Evolutionary conservation across 228 moss, liverwort and hornwort genomes (phyloP).

Genomic region (Sphagnum fallax): DNA sequence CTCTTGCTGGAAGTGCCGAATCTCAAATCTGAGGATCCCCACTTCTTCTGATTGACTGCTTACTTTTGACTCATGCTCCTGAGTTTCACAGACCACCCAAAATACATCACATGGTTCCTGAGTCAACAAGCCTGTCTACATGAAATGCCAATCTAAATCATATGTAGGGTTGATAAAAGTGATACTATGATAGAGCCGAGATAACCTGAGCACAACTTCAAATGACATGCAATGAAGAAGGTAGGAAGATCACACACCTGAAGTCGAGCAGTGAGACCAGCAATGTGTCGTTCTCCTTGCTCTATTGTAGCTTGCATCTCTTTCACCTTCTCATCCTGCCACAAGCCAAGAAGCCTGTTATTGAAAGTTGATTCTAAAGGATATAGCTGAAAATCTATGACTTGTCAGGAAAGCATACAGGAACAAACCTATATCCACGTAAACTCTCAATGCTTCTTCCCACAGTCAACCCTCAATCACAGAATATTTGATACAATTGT

Average conservation of each 20-base stretch:
- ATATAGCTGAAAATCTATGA: not conserved
- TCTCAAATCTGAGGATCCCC: slow-evolving; percentile 38
- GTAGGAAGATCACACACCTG: slow-evolving; percentile 24
- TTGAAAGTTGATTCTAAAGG: not conserved
- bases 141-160: too few relatives aligned
- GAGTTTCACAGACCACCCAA: slow-evolving; percentile 3
- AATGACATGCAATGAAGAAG: too few relatives aligned
- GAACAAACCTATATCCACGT: not conserved
- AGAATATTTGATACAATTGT: not conserved
- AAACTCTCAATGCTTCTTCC: too few relatives aligned
- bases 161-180: too few relatives aligned
- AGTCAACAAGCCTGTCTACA: too few relatives aligned
- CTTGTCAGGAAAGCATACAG: not conserved
- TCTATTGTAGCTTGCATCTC: slow-evolving; percentile 67
- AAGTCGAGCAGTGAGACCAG: slow-evolving; percentile 44
- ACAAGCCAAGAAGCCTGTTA: not conserved
- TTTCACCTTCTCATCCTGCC: slow-evolving; percentile 71
- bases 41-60: slow-evolving; percentile 47
- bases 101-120: not conserved
- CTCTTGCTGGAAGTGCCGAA: slow-evolving; percentile 35
- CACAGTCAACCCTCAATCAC: too few relatives aligned
- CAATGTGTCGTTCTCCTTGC: slow-evolving; percentile 62
- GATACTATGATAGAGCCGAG: too few relatives aligned
- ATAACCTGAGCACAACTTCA: too few relatives aligned
- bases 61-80: slow-evolving; percentile 65